phyloP scores from a whole-genome alignment of 2,329 filamentous ascomycete genomes.

The Hypoxylon rubiginosum region DNA sequence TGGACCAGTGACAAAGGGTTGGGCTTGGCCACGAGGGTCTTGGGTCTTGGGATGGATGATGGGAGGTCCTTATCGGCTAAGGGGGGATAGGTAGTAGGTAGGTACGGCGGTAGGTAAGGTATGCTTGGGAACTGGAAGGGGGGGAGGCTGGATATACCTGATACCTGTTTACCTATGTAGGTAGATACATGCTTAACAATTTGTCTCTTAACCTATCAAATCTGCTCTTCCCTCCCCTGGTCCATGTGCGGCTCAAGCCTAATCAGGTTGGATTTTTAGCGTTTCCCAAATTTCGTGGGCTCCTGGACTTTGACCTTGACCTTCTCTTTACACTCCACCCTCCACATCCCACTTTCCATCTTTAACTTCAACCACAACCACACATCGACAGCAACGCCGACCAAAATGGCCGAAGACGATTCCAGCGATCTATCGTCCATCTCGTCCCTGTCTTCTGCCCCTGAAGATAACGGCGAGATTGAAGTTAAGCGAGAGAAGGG shows the following conservation, averaged over 20 bases:
- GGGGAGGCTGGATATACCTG: constrained; percentile 30
- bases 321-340: constrained; percentile 29
- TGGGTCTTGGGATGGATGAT: constrained; percentile 14
- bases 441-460: constrained; percentile 65
- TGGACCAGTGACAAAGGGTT: constrained; percentile 34
- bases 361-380: constrained; percentile 10
- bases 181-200: constrained; percentile 48
- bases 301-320: constrained; percentile 43
- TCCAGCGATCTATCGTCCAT: constrained; percentile 73
- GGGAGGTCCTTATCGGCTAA: constrained; percentile 22
- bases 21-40: constrained; percentile 25
- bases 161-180: constrained; percentile 31
- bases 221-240: constrained; percentile 44
- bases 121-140: constrained; percentile 10
- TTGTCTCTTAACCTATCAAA: constrained; percentile 50
- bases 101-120: too few species aligned
- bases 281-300: constrained; percentile 50
- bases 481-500: constrained; percentile 67
- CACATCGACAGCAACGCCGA: constrained; percentile 18
- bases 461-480: constrained; percentile 67
- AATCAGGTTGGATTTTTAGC: constrained; percentile 51
- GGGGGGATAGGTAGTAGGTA: not conserved
- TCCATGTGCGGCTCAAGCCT: constrained; percentile 51
- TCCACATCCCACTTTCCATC: constrained; percentile 29
- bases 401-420: constrained; percentile 71